Evolutionary conservation across 345 rosid species (phyloP), one percentile per base, ranked within the genome.

Genomic region (Dipteronia sinensis): DNA sequence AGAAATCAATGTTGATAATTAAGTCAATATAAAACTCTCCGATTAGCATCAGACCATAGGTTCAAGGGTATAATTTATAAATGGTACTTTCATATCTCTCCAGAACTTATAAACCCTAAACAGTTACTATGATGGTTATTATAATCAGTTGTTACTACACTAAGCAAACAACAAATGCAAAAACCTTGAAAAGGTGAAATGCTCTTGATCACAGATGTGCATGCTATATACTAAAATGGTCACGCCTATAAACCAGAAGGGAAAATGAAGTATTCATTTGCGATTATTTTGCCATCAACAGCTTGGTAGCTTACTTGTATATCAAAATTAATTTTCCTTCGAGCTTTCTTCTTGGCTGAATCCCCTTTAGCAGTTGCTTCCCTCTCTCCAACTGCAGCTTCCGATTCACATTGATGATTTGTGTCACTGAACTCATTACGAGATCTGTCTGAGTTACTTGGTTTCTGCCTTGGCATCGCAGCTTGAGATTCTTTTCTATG

Each of bases 221-320:
- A 59, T 40, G 31, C 40, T 64, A 27, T 49, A 29, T n/a, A 20
- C 46, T 23, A 34, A 58, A 12, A 27, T 13, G 23, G 23, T 15
- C 49, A 65, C 12, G 22, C 51, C 8, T 19, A 49, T 7, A 19
- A 19, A 49, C 47, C 6, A 15, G 38, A 65, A 27, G 38, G 19
- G 2, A 46, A 10, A 40, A 63, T 0, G n/a, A 6, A 71, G 22
- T 27, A 29, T 46, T 16, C 6, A 17, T 38, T 23, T 23, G 31
- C 22, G 40, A 15, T 22, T 53, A 16, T 13, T 46, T 27, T 59
- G 11, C 3, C 46, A 63, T 10, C 9, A 73, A 67, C 63, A 81
- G 38, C 88, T n/a, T n/a, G n/a, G n/a, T n/a, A n/a, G n/a, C n/a
- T 86, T 79, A 88, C 91, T 56, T 69, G 67, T 53, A 44, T n/a